Evolutionary conservation across 176 grass and related monocot genomes (phyloP), one percentile per base, ranked within the genome.

Genomic region (Juncus inflexus): DNA sequence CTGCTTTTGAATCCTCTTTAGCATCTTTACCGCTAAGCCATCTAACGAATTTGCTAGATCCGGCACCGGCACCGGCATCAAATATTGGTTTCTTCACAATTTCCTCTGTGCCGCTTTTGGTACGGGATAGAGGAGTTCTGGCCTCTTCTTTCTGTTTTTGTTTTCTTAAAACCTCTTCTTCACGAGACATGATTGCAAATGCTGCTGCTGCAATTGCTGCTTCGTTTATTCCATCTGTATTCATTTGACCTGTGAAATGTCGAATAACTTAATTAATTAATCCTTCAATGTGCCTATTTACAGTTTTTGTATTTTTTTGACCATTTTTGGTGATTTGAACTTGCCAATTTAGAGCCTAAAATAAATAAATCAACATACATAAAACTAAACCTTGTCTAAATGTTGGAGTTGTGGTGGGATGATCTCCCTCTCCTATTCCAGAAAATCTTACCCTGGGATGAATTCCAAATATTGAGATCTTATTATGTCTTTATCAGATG

Each of bases 21-120:
- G 69, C 4, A 55, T 83, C 82, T 66, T 83, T 83, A 55, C 62
- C 70, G 63, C 79, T 84, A 10, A 89, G 64, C 94, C 88, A 89
- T 63, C 80, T 91, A 41, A 83, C 72, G 35, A 89, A 64, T 71
- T 83, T 89, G 45, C 74, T 83, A 28, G 86, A 64, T 75, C 81
- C 86, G 45, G 74, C 80, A 53, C 81, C 86, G 45, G 74, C 80
- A 53, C 79, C 77, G 35, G 50, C n/a, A 61, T 72, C 82, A 65
- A 74, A 28, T 28, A 28, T 62, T 40, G 79, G 67, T 9, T 47
- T 96, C 43, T 76, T 89, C 43, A 76, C 67, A 74, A 73, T 28
- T 28, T 28, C 19, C 19, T 28, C 82, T 60, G 81, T 79, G 65
- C 39, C 76, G 49, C 40, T 82, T 56, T 59, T 79, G 37, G 14